phyloP scores from a whole-genome alignment of 306 rosid species.

The Cercis canadensis region DNA sequence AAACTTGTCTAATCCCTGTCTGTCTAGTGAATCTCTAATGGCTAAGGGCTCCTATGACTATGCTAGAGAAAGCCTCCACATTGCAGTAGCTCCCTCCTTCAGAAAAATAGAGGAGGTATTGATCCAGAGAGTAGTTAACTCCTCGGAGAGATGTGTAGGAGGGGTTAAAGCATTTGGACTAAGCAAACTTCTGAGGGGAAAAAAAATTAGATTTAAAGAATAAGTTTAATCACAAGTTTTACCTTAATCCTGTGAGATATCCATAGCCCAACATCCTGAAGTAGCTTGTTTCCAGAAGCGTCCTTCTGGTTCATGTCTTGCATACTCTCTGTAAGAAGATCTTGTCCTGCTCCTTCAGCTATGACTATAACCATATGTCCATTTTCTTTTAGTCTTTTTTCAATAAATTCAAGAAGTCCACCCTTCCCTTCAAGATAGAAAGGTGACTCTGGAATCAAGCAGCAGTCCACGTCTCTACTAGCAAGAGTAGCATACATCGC shows the following conservation, averaged over 20 bases:
- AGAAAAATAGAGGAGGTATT: neutral
- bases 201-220: constrained; percentile 27
- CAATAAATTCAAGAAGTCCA: constrained; percentile 77
- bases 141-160: constrained; percentile 14
- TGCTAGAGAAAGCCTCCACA: neutral
- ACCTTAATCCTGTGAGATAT: constrained; percentile 89
- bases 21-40: constrained; percentile 16
- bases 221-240: constrained; percentile 24
- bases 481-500: constrained; percentile 96
- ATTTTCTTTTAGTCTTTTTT: constrained; percentile 71
- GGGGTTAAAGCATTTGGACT: constrained; percentile 8
- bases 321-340: constrained; percentile 74
- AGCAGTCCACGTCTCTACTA: constrained; percentile 93
- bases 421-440: constrained; percentile 89
- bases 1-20: constrained; percentile 5
- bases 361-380: constrained; percentile 92
- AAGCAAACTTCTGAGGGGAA: constrained; percentile 15
- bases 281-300: constrained; percentile 87
- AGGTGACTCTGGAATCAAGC: constrained; percentile 92
- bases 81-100: neutral
- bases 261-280: constrained; percentile 86
- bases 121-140: neutral
- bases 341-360: constrained; percentile 94
- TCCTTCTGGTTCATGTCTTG: constrained; percentile 66
- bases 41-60: neutral